phyloP scores from a whole-genome alignment of 768 basidiomycete species.

The Kwoniella bestiolae region DNA sequence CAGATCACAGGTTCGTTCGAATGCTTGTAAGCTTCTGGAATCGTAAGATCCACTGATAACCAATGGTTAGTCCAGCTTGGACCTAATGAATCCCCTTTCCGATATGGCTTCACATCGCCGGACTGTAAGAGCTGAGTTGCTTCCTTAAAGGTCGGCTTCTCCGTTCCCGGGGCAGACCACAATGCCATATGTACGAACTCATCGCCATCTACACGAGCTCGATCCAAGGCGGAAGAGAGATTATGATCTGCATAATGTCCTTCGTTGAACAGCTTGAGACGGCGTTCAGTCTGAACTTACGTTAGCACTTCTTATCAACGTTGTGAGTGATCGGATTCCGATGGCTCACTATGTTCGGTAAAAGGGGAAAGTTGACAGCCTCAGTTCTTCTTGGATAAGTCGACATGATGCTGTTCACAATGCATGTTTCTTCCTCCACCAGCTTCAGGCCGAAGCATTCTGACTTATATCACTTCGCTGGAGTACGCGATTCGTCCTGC shows the following conservation, averaged over 20 bases:
- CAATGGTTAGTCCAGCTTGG: slow-evolving; percentile 97
- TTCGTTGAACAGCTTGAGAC: slow-evolving; percentile 57
- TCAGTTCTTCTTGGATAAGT: slow-evolving; percentile 22
- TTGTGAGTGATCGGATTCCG: too few relatives aligned
- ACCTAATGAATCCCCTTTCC: slow-evolving; percentile 86
- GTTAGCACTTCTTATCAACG: background rate
- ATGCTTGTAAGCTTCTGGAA: slow-evolving; percentile 71
- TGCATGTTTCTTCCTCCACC: too few relatives aligned
- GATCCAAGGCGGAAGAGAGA: slow-evolving; percentile 75
- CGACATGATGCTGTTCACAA: background rate
- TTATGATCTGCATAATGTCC: slow-evolving; percentile 82
- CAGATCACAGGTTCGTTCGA: slow-evolving; percentile 77
- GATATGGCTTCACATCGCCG: slow-evolving; percentile 61
- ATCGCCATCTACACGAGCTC: slow-evolving; percentile 67
- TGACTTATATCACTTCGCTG: too few relatives aligned
- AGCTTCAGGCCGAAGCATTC: too few relatives aligned
- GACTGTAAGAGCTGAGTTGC: slow-evolving; percentile 58
- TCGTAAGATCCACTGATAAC: slow-evolving; percentile 80
- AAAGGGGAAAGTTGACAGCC: slow-evolving; percentile 26
- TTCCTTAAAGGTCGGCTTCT: slow-evolving; percentile 80
- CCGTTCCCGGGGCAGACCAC: slow-evolving; percentile 84
- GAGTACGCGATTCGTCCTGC: background rate
- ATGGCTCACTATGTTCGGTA: slow-evolving; percentile 33
- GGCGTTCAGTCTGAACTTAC: slow-evolving; percentile 17
- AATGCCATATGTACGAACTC: slow-evolving; percentile 70